Evolutionary conservation across 2,329 filamentous ascomycete species (phyloP), one percentile per base, ranked within the genome.

Genomic region (Cladobotryum protrusum): DNA sequence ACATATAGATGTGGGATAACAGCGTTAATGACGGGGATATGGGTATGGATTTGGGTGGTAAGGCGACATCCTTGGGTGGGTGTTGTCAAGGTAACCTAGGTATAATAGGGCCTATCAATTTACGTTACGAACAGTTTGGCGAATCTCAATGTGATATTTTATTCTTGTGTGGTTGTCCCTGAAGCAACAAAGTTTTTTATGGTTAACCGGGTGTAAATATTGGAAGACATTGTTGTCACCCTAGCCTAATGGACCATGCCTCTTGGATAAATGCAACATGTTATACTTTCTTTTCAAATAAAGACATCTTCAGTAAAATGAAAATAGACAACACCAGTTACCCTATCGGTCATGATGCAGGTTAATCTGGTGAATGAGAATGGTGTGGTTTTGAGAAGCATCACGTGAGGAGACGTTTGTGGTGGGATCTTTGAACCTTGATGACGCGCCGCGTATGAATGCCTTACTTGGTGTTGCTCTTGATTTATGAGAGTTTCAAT

Each of bases 1-100:
- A 56, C 43, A 53, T 49, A 59, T 56, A 56, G 57, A 56, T 48
- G 51, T 40, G 51, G 46, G 41, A 40, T 37, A 50, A 56, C 37
- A 53, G 51, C 51, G 43, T 53, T 53, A 50, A 50, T 47, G 50
- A 52, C 29, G 47, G 42, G 32, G 41, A 52, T 35, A 19, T 39
- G 47, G 47, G 20, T 45, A 49, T 39, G 49, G 41, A 39, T 37
- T 43, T 43, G 50, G 46, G 46, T 41, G 37, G 13, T 15, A 12
- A 8, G 41, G 24, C 11, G 24, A 8, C 24, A 29, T 29, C 24
- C 24, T n/a, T 29, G 41, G 41, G 17, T 43, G 48, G 48, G 37
- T 50, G 39, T 50, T 47, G n/a, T 43, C 33, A 41, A 33, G 34
- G 40, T 50, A 50, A 45, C 45, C 48, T 44, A 47, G 45, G 37